Percentiles rank a stretch among this genome's conserved stretches.
These are phyloP conservation scores for Nyctanthes arbortristis DNA, from an alignment of 257 asterid species.

Conservation along the genomic window DNA sequence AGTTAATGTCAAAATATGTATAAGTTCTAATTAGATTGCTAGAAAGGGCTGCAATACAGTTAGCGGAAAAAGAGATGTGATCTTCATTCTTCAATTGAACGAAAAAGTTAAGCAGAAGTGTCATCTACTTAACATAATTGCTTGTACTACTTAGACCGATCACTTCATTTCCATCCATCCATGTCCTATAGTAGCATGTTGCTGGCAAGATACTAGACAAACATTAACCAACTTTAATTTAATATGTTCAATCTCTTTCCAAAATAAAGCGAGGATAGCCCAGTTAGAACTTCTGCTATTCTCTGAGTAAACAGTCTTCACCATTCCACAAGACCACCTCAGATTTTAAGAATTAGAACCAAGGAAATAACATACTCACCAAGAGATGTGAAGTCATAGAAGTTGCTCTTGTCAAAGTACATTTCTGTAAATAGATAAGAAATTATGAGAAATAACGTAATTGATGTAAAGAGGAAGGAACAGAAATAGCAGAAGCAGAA, in stretches of 20 bases:
- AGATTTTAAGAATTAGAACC: conserved; percentile 18
- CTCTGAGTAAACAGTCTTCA: background rate
- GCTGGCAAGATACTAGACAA: background rate
- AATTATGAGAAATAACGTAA: background rate
- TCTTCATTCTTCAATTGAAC: background rate
- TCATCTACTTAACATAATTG: background rate
- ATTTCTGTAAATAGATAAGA: conserved; percentile 43
- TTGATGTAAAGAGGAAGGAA: background rate
- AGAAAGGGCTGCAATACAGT: background rate
- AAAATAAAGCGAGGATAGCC: background rate
- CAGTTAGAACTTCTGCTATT: background rate
- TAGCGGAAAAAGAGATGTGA: background rate
- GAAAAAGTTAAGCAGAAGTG: background rate
- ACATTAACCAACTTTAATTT: background rate
- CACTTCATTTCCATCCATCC: background rate
- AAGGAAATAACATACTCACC: conserved; percentile 38
- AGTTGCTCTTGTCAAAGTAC: conserved; percentile 65
- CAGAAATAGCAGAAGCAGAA: background rate
- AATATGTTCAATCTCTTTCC: background rate
- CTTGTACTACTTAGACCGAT: background rate
- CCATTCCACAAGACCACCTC: background rate
- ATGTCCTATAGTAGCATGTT: background rate
- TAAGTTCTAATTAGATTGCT: background rate
- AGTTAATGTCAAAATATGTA: background rate
- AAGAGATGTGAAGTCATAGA: conserved; percentile 67